Percentiles rank a stretch among this genome's conserved stretches.
phyloP scores from a whole-genome alignment of 2,329 filamentous ascomycete genomes.

The Scedosporium aurantiacum region DNA sequence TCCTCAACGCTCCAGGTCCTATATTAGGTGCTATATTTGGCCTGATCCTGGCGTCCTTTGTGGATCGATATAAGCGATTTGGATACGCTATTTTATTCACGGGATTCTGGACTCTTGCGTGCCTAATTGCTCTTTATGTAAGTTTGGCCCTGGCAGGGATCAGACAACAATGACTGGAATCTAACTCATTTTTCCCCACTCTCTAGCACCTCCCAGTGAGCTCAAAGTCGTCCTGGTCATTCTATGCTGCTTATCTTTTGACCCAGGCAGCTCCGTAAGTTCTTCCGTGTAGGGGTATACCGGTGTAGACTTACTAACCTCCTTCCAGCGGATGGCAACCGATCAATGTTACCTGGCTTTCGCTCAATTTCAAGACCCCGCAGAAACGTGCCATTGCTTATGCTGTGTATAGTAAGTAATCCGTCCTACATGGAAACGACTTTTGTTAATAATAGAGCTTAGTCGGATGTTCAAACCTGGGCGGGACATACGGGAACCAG shows the following conservation, averaged over 20 bases:
- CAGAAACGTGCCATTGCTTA: constrained; percentile 1
- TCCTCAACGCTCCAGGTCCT: constrained; percentile 10
- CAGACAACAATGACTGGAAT: neutral
- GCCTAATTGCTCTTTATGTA: neutral
- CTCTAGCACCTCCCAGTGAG: neutral
- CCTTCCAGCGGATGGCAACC: neutral
- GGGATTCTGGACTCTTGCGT: neutral
- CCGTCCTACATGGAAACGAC: neutral
- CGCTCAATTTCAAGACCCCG: constrained; percentile 1
- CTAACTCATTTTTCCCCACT: neutral
- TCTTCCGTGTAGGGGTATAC: neutral
- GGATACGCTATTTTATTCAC: neutral
- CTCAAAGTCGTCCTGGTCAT: constrained; percentile 1
- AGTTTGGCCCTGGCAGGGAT: neutral
- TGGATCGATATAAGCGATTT: constrained; percentile 1
- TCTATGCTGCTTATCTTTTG: neutral
- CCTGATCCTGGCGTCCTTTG: neutral
- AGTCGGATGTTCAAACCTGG: constrained; percentile 1
- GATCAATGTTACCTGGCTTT: constrained; percentile 2
- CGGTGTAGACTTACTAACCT: neutral
- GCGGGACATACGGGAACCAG: neutral
- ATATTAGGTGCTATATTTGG: neutral
- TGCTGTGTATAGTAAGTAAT: neutral
- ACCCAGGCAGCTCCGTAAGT: constrained; percentile 1
- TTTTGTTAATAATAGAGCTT: neutral